phyloP scores from a whole-genome alignment of 495 filamentous ascomycete species.

The Annulohypoxylon moriforme region DNA sequence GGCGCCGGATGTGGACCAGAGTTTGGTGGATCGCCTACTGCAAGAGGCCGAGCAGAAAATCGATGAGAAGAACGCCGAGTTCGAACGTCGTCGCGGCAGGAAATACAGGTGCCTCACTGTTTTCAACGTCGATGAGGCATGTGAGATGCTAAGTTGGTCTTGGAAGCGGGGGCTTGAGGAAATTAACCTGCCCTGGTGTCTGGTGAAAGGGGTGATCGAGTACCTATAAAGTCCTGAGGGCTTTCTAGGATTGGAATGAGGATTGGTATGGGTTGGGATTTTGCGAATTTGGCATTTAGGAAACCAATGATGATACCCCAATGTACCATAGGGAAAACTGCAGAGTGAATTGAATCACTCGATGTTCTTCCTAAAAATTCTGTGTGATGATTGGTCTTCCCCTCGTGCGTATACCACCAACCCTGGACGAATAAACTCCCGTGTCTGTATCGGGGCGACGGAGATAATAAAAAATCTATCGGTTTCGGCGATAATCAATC shows the following conservation, averaged over 20 bases:
- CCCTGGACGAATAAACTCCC: background rate
- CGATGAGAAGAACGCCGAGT: background rate
- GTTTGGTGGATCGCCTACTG: background rate
- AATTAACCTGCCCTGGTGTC: background rate
- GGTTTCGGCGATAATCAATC: constrained; percentile 3
- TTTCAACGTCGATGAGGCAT: background rate
- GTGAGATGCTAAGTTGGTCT: background rate
- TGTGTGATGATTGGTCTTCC: background rate
- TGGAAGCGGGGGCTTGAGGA: background rate
- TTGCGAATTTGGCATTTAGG: background rate
- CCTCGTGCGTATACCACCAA: background rate
- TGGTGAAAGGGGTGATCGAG: background rate
- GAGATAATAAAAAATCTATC: background rate
- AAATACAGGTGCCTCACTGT: background rate
- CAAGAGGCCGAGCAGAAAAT: background rate
- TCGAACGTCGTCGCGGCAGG: background rate
- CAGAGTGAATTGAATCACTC: background rate
- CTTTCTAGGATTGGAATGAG: background rate
- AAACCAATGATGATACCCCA: background rate
- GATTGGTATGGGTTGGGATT: too few species aligned
- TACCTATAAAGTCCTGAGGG: background rate
- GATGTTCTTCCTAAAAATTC: background rate
- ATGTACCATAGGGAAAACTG: background rate
- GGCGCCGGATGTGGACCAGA: background rate
- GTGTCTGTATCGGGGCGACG: background rate